Evolutionary conservation across 148 eudicot genomes (phyloP).

Genomic region (Silene conica): DNA sequence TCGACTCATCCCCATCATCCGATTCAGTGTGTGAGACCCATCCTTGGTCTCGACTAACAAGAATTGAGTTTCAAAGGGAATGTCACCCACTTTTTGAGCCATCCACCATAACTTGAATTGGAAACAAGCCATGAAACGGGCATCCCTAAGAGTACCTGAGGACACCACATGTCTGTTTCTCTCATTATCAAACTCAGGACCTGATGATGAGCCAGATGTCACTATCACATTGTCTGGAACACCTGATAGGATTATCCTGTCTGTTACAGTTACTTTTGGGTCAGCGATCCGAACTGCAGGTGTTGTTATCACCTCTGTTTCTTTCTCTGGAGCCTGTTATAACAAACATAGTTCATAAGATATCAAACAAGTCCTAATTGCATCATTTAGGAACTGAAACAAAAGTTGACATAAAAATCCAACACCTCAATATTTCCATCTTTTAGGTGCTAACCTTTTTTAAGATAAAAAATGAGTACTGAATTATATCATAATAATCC

Average conservation of each 20-base stretch:
- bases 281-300: constrained; percentile 52
- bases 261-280: constrained; percentile 48
- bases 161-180: constrained; percentile 51
- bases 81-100: constrained; percentile 80
- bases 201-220: constrained; percentile 49
- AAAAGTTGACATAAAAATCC: background rate
- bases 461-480: too few species aligned
- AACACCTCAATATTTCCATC: background rate
- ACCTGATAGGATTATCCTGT: constrained; percentile 49
- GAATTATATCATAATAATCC: too few species aligned
- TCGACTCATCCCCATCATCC: constrained; percentile 33
- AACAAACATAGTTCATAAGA: background rate
- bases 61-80: constrained; percentile 82
- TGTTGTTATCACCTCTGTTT: constrained; percentile 52
- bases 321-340: constrained; percentile 31
- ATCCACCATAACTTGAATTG: constrained; percentile 91
- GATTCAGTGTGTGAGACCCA: constrained; percentile 41
- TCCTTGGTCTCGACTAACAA: constrained; percentile 54
- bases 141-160: constrained; percentile 50
- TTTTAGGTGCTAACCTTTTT: too few species aligned
- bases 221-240: constrained; percentile 55
- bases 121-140: constrained; percentile 65
- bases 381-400: background rate
- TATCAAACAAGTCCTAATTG: background rate
- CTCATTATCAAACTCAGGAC: constrained; percentile 39